These are phyloP conservation scores for Wallacemonas collosoma DNA, from an alignment of 208 protist genomes.

Conservation along the genomic window DNA sequence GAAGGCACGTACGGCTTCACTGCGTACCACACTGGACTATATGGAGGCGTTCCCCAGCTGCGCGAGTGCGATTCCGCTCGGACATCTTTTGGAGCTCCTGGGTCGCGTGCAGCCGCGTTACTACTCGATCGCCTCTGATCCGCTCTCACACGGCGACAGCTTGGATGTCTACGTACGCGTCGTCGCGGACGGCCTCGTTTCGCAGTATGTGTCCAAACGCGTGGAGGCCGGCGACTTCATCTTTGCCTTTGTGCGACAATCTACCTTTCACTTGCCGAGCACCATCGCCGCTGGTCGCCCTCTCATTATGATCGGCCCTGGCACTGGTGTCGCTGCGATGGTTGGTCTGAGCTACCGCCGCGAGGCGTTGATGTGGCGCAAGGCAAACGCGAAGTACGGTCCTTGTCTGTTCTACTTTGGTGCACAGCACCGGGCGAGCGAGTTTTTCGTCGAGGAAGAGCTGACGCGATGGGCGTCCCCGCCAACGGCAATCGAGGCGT, in stretches of 20 bases:
- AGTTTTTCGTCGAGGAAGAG: slow-evolving; percentile 73
- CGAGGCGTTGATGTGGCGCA: slow-evolving; percentile 54
- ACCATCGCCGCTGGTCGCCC: slow-evolving; percentile 43
- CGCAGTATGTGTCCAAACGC: slow-evolving; percentile 70
- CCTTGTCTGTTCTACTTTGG: slow-evolving; percentile 77
- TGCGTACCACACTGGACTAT: slow-evolving; percentile 72
- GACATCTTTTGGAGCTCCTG: slow-evolving; percentile 86
- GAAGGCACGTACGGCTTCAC: slow-evolving; percentile 12
- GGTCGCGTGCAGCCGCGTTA: slow-evolving; percentile 93
- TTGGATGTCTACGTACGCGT: slow-evolving; percentile 88
- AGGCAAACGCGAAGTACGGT: slow-evolving; percentile 30
- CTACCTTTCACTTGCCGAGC: slow-evolving; percentile 84
- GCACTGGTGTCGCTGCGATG: slow-evolving; percentile 90
- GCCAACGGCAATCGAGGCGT: slow-evolving; percentile 28
- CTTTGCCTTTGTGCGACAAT: slow-evolving; percentile 86
- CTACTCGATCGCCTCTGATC: slow-evolving; percentile 96
- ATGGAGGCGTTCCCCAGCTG: slow-evolving; percentile 75
- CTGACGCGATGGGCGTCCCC: slow-evolving; percentile 44
- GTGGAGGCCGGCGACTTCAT: slow-evolving; percentile 39
- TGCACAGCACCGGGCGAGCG: slow-evolving; percentile 37
- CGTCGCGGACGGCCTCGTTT: slow-evolving; percentile 74
- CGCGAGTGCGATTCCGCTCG: slow-evolving; percentile 42
- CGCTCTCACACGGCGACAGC: slow-evolving; percentile 49
- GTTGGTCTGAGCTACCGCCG: slow-evolving; percentile 78
- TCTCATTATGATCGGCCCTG: slow-evolving; percentile 92